Base-by-base conservation (phyloP, 495 filamentous ascomycete genomes). In the Podospora pseudocomata region DNA sequence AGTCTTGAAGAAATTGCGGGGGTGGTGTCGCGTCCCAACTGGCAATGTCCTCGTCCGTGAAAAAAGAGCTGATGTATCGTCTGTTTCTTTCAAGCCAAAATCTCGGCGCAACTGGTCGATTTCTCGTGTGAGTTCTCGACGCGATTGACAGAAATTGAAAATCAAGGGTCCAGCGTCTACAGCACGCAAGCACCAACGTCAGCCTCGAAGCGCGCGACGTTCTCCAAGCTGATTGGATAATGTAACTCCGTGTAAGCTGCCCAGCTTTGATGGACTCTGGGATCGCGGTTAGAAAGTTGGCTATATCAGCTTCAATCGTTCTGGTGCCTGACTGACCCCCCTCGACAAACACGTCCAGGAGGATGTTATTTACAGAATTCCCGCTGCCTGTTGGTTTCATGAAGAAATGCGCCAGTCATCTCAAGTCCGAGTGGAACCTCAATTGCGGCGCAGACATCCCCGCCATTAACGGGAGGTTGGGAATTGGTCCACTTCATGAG, bases 401-500 rank as follows among this genome's bases (percentile, higher is more conserved):
- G 39, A 49, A 49, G 39, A 49, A 49, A 49, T 49, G 2, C 39
- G 39, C 39, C 39, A 49, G 15, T 16, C 9, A 32, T 32, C 15
- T 11, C 39, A 5, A 49, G 39, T 49, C 39, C 39, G 39, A 18
- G 39, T 49, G 39, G 39, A 49, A 49, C 39, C 39, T 49, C 39
- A 49, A 49, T 49, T 49, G 39, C 39, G 39, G 39, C 39, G 39
- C 39, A 49, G 39, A 49, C 39, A 11, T 49, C 39, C 39, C 39
- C 39, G 59, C n/a, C 23, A 26, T 49, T 49, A 65, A 63, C 62
- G 55, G 67, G 67, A 68, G 67, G 67, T 60, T 68, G 67, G 67
- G 67, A 57, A 68, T 49, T 49, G 63, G 49, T 19, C 67, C 67
- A 68, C 67, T 68, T n/a, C 60, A 9, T 23, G 28, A 63, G 32